These are phyloP conservation scores for Colletotrichum chlorophyti DNA, from an alignment of 2,329 filamentous ascomycete species.

Conservation along the genomic window DNA sequence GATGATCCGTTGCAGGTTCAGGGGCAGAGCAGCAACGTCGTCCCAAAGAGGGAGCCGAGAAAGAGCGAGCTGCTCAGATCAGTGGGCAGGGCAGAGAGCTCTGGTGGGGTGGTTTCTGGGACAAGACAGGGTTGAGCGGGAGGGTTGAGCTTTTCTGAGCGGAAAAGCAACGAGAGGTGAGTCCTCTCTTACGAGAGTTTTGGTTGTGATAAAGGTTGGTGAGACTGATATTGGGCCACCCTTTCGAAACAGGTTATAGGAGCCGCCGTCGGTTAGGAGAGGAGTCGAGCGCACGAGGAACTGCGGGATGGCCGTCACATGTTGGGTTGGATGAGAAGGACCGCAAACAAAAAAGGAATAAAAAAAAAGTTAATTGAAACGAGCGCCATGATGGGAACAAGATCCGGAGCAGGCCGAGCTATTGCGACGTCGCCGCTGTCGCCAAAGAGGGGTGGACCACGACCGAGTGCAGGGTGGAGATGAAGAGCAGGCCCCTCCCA, in stretches of 20 bases:
- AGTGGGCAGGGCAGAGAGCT: conserved; percentile 1
- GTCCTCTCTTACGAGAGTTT: conserved; percentile 1
- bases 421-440: conserved; percentile 24
- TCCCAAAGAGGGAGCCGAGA: conserved; percentile 17
- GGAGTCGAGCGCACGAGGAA: conserved; percentile 11
- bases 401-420: conserved; percentile 24
- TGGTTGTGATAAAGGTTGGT: conserved; percentile 20
- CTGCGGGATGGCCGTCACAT: no score
- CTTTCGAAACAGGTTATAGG: conserved; percentile 18
- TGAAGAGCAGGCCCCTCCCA: conserved; percentile 22
- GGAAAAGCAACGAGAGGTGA: conserved; percentile 25
- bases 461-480: conserved; percentile 24
- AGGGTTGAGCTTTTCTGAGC: neutral
- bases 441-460: conserved; percentile 15
- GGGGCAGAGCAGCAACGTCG: conserved; percentile 4
- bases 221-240: conserved; percentile 20
- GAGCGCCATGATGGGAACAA: conserved; percentile 9
- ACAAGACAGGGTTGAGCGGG: conserved; percentile 7
- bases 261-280: conserved; percentile 14
- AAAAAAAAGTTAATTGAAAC: conserved; percentile 18
- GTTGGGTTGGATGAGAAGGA: neutral
- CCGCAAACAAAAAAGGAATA: no score
- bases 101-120: conserved; percentile 15
- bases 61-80: neutral
- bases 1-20: conserved; percentile 21